Evolutionary conservation across 148 eudicot genomes (phyloP).

Genomic region (Amaranthus cruentus): DNA sequence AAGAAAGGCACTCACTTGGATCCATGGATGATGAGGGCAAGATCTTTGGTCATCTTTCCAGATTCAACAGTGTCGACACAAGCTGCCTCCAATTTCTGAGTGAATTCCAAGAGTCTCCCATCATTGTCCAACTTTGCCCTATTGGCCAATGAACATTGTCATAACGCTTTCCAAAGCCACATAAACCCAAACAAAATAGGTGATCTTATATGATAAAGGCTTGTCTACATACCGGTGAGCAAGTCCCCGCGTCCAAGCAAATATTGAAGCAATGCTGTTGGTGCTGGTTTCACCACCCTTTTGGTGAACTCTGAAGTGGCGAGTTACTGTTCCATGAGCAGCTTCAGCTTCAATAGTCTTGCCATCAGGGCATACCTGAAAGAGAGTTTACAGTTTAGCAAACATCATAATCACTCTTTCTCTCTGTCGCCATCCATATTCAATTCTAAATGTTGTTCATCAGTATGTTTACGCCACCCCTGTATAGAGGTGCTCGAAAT

Average conservation of each 20-base stretch:
- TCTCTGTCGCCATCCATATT: background rate
- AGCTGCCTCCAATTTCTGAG: slow-evolving; percentile 82
- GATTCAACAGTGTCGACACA: slow-evolving; percentile 80
- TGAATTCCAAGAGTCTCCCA: slow-evolving; percentile 61
- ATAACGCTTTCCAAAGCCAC: background rate
- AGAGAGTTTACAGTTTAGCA: slow-evolving; percentile 9
- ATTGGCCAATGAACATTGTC: slow-evolving; percentile 16
- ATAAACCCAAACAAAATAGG: background rate
- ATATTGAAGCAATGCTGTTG: slow-evolving; percentile 91
- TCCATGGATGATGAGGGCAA: slow-evolving; percentile 82
- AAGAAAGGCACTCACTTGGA: slow-evolving; percentile 46
- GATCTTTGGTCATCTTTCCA: slow-evolving; percentile 98
- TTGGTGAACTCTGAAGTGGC: slow-evolving; percentile 89
- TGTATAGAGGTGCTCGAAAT: background rate
- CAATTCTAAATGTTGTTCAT: background rate
- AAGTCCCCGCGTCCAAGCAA: slow-evolving; percentile 93
- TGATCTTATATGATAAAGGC: background rate
- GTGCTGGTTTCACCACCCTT: slow-evolving; percentile 97
- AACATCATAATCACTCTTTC: background rate
- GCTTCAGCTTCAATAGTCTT: slow-evolving; percentile 96
- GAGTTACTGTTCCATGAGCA: slow-evolving; percentile 92
- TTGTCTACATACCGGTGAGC: slow-evolving; percentile 61
- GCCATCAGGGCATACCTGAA: slow-evolving; percentile 88
- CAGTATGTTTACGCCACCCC: background rate
- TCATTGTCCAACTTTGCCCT: slow-evolving; percentile 81